phyloP scores from a whole-genome alignment of 2,329 filamentous ascomycete genomes.

The Cercospora berteroae region DNA sequence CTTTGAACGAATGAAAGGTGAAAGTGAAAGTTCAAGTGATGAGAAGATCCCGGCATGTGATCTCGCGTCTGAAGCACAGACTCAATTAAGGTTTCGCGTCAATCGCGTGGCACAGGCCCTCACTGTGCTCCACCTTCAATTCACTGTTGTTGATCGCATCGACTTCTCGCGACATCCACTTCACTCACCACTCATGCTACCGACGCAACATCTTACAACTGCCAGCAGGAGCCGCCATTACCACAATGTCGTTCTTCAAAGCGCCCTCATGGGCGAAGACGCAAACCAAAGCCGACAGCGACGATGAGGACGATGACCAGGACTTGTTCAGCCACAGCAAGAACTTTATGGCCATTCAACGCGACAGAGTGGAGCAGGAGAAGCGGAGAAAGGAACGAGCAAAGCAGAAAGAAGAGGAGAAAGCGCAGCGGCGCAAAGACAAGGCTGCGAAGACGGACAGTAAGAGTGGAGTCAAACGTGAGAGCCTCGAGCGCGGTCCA shows the following conservation, averaged over 20 bases:
- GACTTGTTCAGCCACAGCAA: constrained; percentile 48
- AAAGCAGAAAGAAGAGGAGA: constrained; percentile 34
- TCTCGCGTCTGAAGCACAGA: neutral
- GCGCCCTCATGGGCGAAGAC: constrained; percentile 31
- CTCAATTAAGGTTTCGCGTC: constrained; percentile 4
- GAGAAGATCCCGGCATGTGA: constrained; percentile 22
- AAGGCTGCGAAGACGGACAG: constrained; percentile 34
- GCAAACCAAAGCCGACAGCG: constrained; percentile 12
- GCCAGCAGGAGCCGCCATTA: neutral
- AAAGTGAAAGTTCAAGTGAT: neutral
- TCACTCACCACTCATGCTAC: neutral
- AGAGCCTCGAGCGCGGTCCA: constrained; percentile 27
- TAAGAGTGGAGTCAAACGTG: constrained; percentile 29
- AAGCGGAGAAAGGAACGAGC: constrained; percentile 39
- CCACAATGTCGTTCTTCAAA: constrained; percentile 35
- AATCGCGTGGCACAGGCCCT: neutral
- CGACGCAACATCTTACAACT: neutral
- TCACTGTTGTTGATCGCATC: neutral
- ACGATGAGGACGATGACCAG: constrained; percentile 24
- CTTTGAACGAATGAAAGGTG: neutral
- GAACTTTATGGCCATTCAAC: constrained; percentile 37
- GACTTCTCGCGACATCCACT: neutral
- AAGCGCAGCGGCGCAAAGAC: constrained; percentile 31
- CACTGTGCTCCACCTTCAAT: neutral
- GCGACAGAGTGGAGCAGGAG: constrained; percentile 20